These are phyloP conservation scores for Suillus cothurnatus DNA, from an alignment of 768 basidiomycete genomes.

Conservation along the genomic window DNA sequence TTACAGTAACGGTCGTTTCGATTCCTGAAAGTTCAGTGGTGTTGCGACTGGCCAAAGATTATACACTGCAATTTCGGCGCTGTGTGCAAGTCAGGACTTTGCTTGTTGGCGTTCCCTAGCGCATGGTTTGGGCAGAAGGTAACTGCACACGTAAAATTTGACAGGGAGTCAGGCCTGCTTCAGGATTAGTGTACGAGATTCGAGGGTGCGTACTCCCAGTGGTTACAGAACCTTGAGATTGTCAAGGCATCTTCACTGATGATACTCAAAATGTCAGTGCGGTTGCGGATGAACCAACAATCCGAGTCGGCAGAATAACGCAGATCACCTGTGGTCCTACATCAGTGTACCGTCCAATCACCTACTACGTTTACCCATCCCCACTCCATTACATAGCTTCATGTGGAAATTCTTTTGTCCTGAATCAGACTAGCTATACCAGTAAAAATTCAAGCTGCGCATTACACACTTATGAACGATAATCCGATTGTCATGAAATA, in stretches of 20 bases:
- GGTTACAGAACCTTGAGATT: neutral
- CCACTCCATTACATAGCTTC: neutral
- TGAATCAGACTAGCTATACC: neutral
- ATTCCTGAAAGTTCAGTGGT: neutral
- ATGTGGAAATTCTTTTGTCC: neutral
- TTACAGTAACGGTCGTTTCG: neutral
- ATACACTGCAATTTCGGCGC: too few relatives aligned
- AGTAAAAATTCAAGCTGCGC: neutral
- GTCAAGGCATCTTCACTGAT: neutral
- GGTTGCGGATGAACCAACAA: neutral
- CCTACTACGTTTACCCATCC: neutral
- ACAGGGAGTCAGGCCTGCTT: slow-evolving; percentile 27
- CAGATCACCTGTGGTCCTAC: neutral
- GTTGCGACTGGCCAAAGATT: neutral
- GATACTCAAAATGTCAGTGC: neutral
- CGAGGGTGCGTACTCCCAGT: slow-evolving; percentile 24
- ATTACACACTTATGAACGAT: neutral
- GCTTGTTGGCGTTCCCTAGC: neutral
- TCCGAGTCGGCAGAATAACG: slow-evolving; percentile 3
- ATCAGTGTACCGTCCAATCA: neutral
- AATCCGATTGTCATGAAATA: neutral
- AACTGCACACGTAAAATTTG: slow-evolving; percentile 31
- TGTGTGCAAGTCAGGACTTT: neutral
- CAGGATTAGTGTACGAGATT: slow-evolving; percentile 23
- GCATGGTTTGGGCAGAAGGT: slow-evolving; percentile 2